Conservation (phyloP, 2,329 filamentous ascomycete species). For the Tolypocladium tundrense region DNA sequence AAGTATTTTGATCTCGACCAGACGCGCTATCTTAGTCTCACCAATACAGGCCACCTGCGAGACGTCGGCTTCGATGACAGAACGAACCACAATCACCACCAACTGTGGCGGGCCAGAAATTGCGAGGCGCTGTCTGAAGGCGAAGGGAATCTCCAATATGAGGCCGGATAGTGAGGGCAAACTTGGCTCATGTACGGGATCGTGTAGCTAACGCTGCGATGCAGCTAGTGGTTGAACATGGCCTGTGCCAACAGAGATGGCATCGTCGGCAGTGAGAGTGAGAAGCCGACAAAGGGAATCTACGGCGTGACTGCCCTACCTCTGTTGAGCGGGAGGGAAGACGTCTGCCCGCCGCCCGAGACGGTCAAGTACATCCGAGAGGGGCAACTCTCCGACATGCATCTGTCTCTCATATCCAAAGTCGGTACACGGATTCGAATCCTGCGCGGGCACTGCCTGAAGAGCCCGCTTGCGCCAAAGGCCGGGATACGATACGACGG, state of each 20-base stretch:
- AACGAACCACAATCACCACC: conserved; percentile 15
- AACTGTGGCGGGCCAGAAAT: conserved; percentile 26
- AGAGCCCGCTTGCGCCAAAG: conserved; percentile 39
- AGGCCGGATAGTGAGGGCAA: conserved; percentile 37
- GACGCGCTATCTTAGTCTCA: conserved; percentile 24
- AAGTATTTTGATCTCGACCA: conserved; percentile 35
- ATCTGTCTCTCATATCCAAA: conserved; percentile 35
- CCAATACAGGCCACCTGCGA: conserved; percentile 26
- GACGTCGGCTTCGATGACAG: conserved; percentile 28
- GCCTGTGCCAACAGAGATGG: conserved; percentile 46
- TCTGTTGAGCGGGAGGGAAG: conserved; percentile 40
- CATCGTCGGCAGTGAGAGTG: conserved; percentile 33
- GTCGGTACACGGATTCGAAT: conserved; percentile 40
- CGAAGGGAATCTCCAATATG: conserved; percentile 30
- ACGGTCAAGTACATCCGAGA: conserved; percentile 34
- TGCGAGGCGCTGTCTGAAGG: conserved; percentile 25
- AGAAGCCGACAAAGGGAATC: conserved; percentile 33
- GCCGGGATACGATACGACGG: conserved; percentile 49
- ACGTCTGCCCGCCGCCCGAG: conserved; percentile 18
- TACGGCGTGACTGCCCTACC: conserved; percentile 39
- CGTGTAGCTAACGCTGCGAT: conserved; percentile 8
- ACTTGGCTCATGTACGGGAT: too few relatives aligned
- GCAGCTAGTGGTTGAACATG: conserved; percentile 48
- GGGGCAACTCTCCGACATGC: conserved; percentile 34
- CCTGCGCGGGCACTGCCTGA: conserved; percentile 39